Conservation (phyloP, 805 yeast species). For the Starmerella roubikii region DNA sequence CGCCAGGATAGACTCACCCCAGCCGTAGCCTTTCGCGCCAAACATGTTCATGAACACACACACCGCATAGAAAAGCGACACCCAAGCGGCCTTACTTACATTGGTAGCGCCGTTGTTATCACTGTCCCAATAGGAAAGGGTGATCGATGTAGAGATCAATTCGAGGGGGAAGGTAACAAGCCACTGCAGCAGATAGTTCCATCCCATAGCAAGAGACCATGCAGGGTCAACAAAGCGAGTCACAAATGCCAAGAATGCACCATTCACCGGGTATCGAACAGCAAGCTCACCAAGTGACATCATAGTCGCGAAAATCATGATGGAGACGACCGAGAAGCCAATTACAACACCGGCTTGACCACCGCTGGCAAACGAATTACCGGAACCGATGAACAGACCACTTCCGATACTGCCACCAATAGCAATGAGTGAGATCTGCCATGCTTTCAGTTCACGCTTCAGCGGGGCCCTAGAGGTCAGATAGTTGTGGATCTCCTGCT, state of each 20-base stretch:
- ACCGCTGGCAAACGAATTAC: constrained; percentile 34
- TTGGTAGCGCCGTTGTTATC: constrained; percentile 22
- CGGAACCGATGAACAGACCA: constrained; percentile 45
- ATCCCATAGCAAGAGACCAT: constrained; percentile 53
- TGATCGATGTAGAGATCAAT: constrained; percentile 43
- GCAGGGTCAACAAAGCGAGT: constrained; percentile 48
- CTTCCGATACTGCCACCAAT: constrained; percentile 81
- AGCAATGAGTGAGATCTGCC: constrained; percentile 46
- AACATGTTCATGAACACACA: constrained; percentile 39
- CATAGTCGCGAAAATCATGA: constrained; percentile 51
- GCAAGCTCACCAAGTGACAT: constrained; percentile 59
- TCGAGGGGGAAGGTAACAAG: constrained; percentile 50
- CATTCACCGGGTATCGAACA: constrained; percentile 45
- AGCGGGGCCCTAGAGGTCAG: constrained; percentile 17
- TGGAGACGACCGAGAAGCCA: constrained; percentile 47
- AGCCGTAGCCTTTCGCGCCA: constrained; percentile 53
- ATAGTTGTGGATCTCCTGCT: constrained; percentile 21
- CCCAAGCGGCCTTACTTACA: constrained; percentile 44
- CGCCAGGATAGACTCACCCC: constrained; percentile 54
- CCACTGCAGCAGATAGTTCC: constrained; percentile 54
- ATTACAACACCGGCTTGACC: constrained; percentile 47
- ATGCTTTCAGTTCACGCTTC: constrained; percentile 28
- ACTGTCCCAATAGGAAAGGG: constrained; percentile 40
- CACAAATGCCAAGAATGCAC: constrained; percentile 45
- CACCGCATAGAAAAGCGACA: constrained; percentile 39